These are phyloP conservation scores for Mediolabrus comicus DNA, from an alignment of 108 stramenopile genomes.

Conservation along the genomic window DNA sequence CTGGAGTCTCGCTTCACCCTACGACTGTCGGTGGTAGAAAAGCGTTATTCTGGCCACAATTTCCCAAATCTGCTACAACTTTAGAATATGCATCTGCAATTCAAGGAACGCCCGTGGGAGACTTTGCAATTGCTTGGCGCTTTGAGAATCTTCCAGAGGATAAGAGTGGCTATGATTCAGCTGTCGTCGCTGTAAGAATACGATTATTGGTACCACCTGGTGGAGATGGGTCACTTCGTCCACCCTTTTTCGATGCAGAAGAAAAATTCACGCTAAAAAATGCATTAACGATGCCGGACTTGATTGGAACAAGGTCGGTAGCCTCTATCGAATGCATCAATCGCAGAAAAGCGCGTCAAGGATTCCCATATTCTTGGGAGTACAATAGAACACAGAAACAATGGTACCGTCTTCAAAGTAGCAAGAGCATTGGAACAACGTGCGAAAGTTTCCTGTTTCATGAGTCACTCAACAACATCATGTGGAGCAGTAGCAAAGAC, in stretches of 20 bases:
- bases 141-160: conserved; percentile 30
- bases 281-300: conserved; percentile 1
- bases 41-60: conserved; percentile 36
- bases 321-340: conserved; percentile 13
- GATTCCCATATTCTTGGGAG: conserved; percentile 36
- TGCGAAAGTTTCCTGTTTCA: conserved; percentile 4
- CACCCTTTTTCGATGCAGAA: conserved; percentile 10
- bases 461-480: neutral
- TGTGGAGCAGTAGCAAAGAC: neutral
- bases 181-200: conserved; percentile 26
- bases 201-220: conserved; percentile 24
- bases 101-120: conserved; percentile 24
- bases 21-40: conserved; percentile 30
- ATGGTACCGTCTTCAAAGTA: conserved; percentile 17
- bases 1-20: conserved; percentile 30
- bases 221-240: conserved; percentile 13
- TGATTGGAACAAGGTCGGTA: neutral
- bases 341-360: conserved; percentile 11
- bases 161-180: conserved; percentile 14
- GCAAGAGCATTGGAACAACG: conserved; percentile 26
- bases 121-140: conserved; percentile 41
- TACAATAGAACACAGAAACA: conserved; percentile 14
- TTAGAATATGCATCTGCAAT: conserved; percentile 29
- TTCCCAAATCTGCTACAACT: conserved; percentile 25
- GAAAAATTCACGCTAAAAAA: neutral